These are phyloP conservation scores for Aquilaria yunnanensis DNA, from an alignment of 345 rosid genomes.

Conservation along the genomic window DNA sequence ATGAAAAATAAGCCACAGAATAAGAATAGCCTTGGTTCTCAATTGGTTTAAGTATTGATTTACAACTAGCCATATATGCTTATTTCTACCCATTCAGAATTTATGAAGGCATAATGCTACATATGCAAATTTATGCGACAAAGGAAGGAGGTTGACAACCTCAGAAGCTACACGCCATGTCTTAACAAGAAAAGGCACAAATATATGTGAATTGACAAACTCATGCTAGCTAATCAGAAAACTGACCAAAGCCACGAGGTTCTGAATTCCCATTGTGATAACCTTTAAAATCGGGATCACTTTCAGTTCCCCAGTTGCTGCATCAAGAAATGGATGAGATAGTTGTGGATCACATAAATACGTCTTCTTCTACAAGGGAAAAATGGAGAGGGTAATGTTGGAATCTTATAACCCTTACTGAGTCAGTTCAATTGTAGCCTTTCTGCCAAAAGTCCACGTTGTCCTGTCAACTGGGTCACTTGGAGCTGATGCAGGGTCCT, in stretches of 20 bases:
- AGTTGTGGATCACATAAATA: conserved; percentile 2
- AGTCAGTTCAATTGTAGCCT: conserved; percentile 84
- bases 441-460: conserved; percentile 72
- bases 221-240: too few relatives aligned
- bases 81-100: too few relatives aligned
- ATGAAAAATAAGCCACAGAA: too few relatives aligned
- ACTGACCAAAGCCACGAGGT: conserved; percentile 86
- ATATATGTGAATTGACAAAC: too few relatives aligned
- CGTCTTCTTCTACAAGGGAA: neutral
- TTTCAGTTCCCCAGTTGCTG: conserved; percentile 98
- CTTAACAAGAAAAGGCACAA: too few relatives aligned
- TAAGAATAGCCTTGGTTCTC: too few relatives aligned
- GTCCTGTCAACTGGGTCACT: conserved; percentile 68
- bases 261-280: conserved; percentile 94
- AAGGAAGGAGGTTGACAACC: too few relatives aligned
- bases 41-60: too few relatives aligned
- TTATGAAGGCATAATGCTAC: too few relatives aligned
- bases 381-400: neutral
- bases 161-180: too few relatives aligned
- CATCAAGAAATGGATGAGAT: conserved; percentile 17
- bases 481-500: conserved; percentile 78
- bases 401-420: conserved; percentile 41
- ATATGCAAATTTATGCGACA: too few relatives aligned
- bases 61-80: too few relatives aligned
- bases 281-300: conserved; percentile 81